Evolutionary conservation across 768 basidiomycete species (phyloP), one percentile per base, ranked within the genome.

Genomic region (Kondoa subrosea): DNA sequence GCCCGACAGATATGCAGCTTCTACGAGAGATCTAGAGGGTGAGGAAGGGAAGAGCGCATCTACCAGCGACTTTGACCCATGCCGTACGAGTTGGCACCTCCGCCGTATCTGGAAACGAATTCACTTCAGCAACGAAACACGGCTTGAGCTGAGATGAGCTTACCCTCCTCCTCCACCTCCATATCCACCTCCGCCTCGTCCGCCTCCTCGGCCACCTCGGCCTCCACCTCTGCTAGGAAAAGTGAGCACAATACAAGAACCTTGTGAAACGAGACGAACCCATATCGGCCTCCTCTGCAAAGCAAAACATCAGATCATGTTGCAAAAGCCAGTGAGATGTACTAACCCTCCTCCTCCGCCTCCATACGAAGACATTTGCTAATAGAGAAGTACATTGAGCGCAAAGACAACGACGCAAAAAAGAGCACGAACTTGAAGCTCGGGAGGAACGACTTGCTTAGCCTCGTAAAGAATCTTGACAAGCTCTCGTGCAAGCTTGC

Each of bases 401-500:
- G n/a, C n/a, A n/a, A n/a, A n/a, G n/a, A n/a, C n/a, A n/a, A n/a
- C n/a, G n/a, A n/a, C n/a, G n/a, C n/a, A n/a, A n/a, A n/a, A n/a
- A n/a, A n/a, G n/a, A n/a, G n/a, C n/a, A n/a, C n/a, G n/a, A n/a
- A n/a, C n/a, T n/a, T n/a, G 87, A 0, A 99, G 81, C 74, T 93
- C 89, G 67, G 89, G 84, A 29, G 92, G 90, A 34, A 96, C 82
- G 60, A 80, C 79, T 16, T 89, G 85, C 75, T 91, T 91, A 26
- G 90, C 89, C 77, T 95, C 91, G 66, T 83, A 80, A 70, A 97
- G 79, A 71, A 97, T 95, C 67, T 78, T 81, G 68, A 96, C 80
- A 12, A 99, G 83, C 75, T 99, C 95, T 56, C 91, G 87, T 27
- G 93, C 92, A 70, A 86, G 85, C 79, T 93, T 95, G 33, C 69